phyloP scores from a whole-genome alignment of 768 basidiomycete genomes.

The Myochromella boudieri region DNA sequence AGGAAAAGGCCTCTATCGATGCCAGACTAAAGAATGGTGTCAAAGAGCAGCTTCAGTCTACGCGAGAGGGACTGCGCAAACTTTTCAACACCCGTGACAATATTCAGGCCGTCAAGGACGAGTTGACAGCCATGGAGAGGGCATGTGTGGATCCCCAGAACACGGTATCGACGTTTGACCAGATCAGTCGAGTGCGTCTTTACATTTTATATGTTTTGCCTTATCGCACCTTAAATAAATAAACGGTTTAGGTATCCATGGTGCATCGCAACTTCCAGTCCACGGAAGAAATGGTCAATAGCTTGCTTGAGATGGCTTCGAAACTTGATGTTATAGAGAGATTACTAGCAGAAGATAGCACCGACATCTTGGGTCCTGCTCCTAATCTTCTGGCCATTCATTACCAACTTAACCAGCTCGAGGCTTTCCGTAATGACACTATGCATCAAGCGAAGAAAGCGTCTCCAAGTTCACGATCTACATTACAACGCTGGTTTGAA shows the following conservation, averaged over 20 bases:
- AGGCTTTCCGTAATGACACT: conserved; percentile 91
- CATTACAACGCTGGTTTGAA: conserved; percentile 80
- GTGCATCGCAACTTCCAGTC: conserved; percentile 94
- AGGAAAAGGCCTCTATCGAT: conserved; percentile 94
- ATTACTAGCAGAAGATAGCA: conserved; percentile 72
- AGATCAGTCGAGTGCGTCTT: conserved; percentile 85
- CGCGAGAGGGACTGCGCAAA: conserved; percentile 82
- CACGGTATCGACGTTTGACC: conserved; percentile 85
- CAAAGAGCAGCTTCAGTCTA: conserved; percentile 90
- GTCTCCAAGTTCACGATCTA: conserved; percentile 62
- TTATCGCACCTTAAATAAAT: too few species aligned
- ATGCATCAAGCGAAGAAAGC: conserved; percentile 92
- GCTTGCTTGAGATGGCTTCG: conserved; percentile 88
- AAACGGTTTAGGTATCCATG: conserved; percentile 88
- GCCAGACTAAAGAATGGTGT: conserved; percentile 87
- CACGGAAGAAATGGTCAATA: conserved; percentile 94
- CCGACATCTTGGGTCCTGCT: conserved; percentile 82
- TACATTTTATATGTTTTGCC: neutral
- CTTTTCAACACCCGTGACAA: conserved; percentile 74
- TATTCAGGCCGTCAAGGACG: conserved; percentile 81
- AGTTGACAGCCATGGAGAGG: conserved; percentile 79
- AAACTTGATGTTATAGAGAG: conserved; percentile 78
- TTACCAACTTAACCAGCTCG: conserved; percentile 88
- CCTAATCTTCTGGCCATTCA: conserved; percentile 89
- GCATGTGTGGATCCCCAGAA: conserved; percentile 75